These are phyloP conservation scores for Micromonas commoda DNA, from an alignment of 139 green algal species.

Conservation along the genomic window DNA sequence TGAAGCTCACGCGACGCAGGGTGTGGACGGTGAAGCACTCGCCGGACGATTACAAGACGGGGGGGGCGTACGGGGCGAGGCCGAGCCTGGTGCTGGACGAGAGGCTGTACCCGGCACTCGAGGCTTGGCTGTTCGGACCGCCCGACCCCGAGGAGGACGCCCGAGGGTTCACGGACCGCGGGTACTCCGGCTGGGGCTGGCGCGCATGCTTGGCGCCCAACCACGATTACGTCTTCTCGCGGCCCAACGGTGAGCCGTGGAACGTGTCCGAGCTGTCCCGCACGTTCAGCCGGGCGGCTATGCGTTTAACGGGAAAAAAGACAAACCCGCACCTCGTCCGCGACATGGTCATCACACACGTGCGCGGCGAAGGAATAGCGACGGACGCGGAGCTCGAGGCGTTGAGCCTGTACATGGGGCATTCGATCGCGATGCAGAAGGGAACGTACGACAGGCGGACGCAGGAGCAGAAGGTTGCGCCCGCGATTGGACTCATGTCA, in stretches of 20 bases:
- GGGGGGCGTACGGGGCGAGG: constrained; percentile 54
- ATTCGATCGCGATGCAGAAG: constrained; percentile 56
- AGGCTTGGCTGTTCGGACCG: background rate
- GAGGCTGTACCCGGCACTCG: constrained; percentile 43
- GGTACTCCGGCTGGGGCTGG: background rate
- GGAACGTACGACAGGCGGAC: constrained; percentile 58
- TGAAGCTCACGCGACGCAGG: background rate
- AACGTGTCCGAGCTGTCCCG: constrained; percentile 40
- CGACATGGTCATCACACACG: constrained; percentile 57
- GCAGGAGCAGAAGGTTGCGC: constrained; percentile 49
- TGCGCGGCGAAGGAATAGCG: constrained; percentile 33
- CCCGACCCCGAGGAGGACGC: constrained; percentile 35
- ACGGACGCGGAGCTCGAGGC: constrained; percentile 60
- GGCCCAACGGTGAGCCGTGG: constrained; percentile 40
- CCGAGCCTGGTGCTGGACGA: constrained; percentile 47
- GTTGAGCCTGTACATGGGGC: constrained; percentile 62
- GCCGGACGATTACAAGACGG: constrained; percentile 60
- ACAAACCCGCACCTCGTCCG: constrained; percentile 59
- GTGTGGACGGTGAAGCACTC: constrained; percentile 44
- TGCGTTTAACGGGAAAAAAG: constrained; percentile 37
- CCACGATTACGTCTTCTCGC: constrained; percentile 46
- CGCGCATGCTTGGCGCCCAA: constrained; percentile 18
- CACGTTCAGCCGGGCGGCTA: constrained; percentile 36
- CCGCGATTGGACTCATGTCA: constrained; percentile 51
- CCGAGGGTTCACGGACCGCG: too few species aligned